Percentiles rank a stretch among this genome's conserved stretches.
Evolutionary conservation across 2,329 filamentous ascomycete species (phyloP).

Genomic region (Hypoxylon sp.): DNA sequence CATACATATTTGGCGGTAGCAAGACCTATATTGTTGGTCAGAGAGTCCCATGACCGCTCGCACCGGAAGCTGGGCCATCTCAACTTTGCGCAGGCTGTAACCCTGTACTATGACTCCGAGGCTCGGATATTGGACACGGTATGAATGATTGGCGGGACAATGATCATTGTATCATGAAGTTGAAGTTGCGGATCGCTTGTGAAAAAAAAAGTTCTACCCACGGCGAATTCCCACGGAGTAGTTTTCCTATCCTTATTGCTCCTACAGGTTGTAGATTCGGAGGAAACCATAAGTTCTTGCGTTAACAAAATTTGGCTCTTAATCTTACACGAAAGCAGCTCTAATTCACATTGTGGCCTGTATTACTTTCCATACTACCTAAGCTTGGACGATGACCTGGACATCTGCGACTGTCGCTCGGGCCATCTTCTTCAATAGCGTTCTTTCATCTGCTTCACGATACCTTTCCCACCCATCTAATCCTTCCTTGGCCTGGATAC

Average conservation of each 20-base stretch:
- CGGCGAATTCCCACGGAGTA: not conserved
- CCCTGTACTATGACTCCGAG: not conserved
- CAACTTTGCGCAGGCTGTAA: not conserved
- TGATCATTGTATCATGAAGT: not conserved
- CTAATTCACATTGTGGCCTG: not conserved
- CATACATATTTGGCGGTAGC: not conserved
- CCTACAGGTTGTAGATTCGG: not conserved
- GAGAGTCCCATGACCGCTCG: not conserved
- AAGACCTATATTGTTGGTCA: not conserved
- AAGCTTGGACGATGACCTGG: constrained; percentile 64
- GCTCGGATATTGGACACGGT: not conserved
- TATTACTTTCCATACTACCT: constrained; percentile 15
- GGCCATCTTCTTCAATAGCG: constrained; percentile 88
- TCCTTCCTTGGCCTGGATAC: constrained; percentile 89
- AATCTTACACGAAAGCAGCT: constrained; percentile 1
- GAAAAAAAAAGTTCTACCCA: not conserved
- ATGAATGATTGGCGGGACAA: not conserved
- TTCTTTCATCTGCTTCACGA: constrained; percentile 88
- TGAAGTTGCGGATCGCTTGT: not conserved
- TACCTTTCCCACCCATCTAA: constrained; percentile 89
- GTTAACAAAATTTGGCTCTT: not conserved
- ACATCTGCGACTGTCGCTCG: constrained; percentile 79
- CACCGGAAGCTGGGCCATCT: not conserved
- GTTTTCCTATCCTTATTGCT: not conserved
- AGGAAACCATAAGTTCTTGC: not conserved